These are phyloP conservation scores for Trichosporon ovoides DNA, from an alignment of 1,284 basidiomycete species.

Conservation along the genomic window DNA sequence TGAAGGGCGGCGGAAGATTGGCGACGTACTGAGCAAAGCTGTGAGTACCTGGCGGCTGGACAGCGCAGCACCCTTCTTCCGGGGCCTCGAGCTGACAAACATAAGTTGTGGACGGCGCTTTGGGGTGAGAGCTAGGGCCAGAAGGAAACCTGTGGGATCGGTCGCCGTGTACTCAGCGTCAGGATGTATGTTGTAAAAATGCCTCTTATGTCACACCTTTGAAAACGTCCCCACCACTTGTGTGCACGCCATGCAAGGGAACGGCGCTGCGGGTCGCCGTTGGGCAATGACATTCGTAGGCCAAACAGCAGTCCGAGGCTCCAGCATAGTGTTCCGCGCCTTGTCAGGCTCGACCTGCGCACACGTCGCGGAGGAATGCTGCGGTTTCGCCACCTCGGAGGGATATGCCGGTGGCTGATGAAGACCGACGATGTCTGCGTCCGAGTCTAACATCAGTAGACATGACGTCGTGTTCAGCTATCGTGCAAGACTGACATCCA, in stretches of 20 bases:
- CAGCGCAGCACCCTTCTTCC: background rate
- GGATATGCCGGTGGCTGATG: too few relatives aligned
- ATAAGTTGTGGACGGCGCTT: slow-evolving; percentile 8
- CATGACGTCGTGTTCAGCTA: too few relatives aligned
- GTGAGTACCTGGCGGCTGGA: slow-evolving; percentile 26
- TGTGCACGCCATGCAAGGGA: background rate
- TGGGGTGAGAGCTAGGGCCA: slow-evolving; percentile 1
- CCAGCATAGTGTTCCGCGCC: background rate
- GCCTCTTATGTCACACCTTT: background rate
- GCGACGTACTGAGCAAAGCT: slow-evolving; percentile 48
- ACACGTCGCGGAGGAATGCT: background rate
- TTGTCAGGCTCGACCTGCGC: background rate
- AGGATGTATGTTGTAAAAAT: background rate
- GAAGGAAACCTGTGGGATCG: background rate
- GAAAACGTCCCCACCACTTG: background rate
- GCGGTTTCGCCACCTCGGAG: background rate
- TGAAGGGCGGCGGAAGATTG: slow-evolving; percentile 48
- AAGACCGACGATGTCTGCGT: too few relatives aligned
- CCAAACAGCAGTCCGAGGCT: background rate
- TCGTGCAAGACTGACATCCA: too few relatives aligned
- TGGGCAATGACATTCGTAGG: background rate
- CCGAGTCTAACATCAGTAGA: too few relatives aligned
- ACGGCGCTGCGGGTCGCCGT: background rate
- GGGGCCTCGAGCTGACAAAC: slow-evolving; percentile 3
- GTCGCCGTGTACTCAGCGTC: too few relatives aligned